Conservation (phyloP, 495 filamentous ascomycete species). For the Podospora comata region DNA sequence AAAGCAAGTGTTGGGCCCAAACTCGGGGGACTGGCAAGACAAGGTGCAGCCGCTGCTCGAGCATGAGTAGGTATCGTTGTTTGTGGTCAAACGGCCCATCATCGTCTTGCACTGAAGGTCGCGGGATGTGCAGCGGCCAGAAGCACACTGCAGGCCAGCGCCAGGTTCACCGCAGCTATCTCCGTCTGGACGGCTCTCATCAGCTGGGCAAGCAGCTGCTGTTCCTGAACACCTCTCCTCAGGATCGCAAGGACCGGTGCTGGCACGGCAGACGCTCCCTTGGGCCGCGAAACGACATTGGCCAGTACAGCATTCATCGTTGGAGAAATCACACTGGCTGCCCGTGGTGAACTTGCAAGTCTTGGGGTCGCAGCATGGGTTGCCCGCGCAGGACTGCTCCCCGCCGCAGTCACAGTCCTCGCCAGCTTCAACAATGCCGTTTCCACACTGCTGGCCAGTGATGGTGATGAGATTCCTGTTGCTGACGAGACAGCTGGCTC, state of each 20-base stretch:
- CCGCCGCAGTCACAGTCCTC: slow-evolving; percentile 98
- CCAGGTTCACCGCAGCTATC: slow-evolving; percentile 56
- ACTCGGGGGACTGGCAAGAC: slow-evolving; percentile 69
- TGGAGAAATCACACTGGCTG: slow-evolving; percentile 82
- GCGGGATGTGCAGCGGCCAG: slow-evolving; percentile 91
- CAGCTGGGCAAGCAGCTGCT: slow-evolving; percentile 67
- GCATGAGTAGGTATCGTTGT: slow-evolving; percentile 82
- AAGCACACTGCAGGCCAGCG: slow-evolving; percentile 71
- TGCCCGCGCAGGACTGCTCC: slow-evolving; percentile 60
- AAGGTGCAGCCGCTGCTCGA: slow-evolving; percentile 67
- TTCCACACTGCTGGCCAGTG: slow-evolving; percentile 83
- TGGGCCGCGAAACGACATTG: slow-evolving; percentile 68
- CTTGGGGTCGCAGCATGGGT: slow-evolving; percentile 77
- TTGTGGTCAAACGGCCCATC: slow-evolving; percentile 72
- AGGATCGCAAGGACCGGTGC: slow-evolving; percentile 77
- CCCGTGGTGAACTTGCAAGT: slow-evolving; percentile 82
- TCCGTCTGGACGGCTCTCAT: slow-evolving; percentile 69
- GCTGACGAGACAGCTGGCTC: slow-evolving; percentile 69
- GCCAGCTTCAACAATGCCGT: slow-evolving; percentile 91
- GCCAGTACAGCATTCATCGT: slow-evolving; percentile 81
- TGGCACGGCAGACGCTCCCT: slow-evolving; percentile 71
- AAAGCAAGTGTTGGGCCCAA: slow-evolving; percentile 63
- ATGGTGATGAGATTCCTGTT: slow-evolving; percentile 86
- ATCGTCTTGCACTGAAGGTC: slow-evolving; percentile 84
- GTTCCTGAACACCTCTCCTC: slow-evolving; percentile 77